These are phyloP conservation scores for Colletotrichum karsti DNA, from an alignment of 2,329 filamentous ascomycete species.

Conservation along the genomic window DNA sequence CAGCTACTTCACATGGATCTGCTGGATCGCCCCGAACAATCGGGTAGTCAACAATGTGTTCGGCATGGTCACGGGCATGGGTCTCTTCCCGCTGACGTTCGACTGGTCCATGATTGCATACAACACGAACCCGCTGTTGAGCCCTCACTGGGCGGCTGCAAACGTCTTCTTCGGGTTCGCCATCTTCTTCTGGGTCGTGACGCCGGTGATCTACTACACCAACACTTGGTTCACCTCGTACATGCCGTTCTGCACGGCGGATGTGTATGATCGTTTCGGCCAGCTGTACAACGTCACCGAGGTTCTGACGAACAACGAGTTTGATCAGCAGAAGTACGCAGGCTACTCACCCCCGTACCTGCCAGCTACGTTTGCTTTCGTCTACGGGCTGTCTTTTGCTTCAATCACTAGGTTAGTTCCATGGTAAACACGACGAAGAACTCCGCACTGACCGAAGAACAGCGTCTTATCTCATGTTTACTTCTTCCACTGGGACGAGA, in stretches of 20 bases:
- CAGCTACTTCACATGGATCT: slow-evolving; percentile 52
- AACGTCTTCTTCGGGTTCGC: slow-evolving; percentile 67
- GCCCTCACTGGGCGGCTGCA: slow-evolving; percentile 65
- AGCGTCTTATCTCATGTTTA: slow-evolving; percentile 47
- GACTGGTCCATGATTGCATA: slow-evolving; percentile 44
- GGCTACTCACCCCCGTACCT: slow-evolving; percentile 61
- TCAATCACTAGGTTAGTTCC: slow-evolving; percentile 58
- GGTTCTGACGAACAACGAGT: slow-evolving; percentile 52
- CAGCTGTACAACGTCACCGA: slow-evolving; percentile 54
- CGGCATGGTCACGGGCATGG: slow-evolving; percentile 53
- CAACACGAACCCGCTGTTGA: slow-evolving; percentile 49
- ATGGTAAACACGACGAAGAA: too few relatives aligned
- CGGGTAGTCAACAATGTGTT: slow-evolving; percentile 55
- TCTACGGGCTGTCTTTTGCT: slow-evolving; percentile 72
- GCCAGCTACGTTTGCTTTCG: slow-evolving; percentile 54
- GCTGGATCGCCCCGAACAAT: slow-evolving; percentile 58
- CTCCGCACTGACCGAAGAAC: slow-evolving; percentile 47
- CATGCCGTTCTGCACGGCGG: slow-evolving; percentile 62
- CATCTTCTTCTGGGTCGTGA: slow-evolving; percentile 62
- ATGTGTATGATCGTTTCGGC: slow-evolving; percentile 58
- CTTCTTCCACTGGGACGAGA: slow-evolving; percentile 49
- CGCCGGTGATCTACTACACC: slow-evolving; percentile 65
- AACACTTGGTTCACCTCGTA: slow-evolving; percentile 66
- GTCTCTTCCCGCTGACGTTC: slow-evolving; percentile 50
- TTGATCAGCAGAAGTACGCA: slow-evolving; percentile 54